Conservation (phyloP, 257 asterid species). For the Rhazya stricta region DNA sequence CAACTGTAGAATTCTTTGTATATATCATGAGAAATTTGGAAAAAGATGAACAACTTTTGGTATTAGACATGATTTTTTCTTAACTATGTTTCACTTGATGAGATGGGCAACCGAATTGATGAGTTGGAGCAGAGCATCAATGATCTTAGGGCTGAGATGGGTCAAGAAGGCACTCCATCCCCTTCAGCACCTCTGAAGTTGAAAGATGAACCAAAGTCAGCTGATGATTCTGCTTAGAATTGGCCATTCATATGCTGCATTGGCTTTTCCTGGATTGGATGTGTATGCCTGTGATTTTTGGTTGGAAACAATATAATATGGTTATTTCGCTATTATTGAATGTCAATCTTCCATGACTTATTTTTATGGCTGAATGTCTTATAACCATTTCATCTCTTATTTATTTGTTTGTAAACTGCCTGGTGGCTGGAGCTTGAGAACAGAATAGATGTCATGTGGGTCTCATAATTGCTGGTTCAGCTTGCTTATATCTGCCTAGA, state of each 20-base stretch:
- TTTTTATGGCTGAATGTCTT: background rate
- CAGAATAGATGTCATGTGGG: background rate
- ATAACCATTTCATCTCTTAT: background rate
- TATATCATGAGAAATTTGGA: background rate
- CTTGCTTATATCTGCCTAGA: background rate
- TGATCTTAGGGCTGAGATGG: constrained; percentile 81
- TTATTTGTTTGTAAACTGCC: background rate
- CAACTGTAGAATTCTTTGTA: background rate
- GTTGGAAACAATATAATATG: constrained; percentile 3
- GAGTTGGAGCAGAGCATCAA: constrained; percentile 89
- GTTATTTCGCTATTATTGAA: background rate
- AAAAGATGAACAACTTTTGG: background rate
- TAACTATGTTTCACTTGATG: constrained; percentile 64
- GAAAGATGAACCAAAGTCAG: constrained; percentile 48
- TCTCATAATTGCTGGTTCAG: background rate
- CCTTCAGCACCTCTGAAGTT: constrained; percentile 51
- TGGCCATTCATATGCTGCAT: background rate
- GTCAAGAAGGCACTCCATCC: constrained; percentile 81
- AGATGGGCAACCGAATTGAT: constrained; percentile 85
- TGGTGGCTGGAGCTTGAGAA: constrained; percentile 4
- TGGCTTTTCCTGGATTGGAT: background rate
- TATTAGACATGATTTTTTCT: constrained; percentile 22
- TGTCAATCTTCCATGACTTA: background rate
- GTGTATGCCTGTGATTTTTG: background rate
- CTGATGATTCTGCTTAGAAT: constrained; percentile 41